Evolutionary conservation across 2,329 filamentous ascomycete genomes (phyloP).

Genomic region (Colletotrichum tabaci): DNA sequence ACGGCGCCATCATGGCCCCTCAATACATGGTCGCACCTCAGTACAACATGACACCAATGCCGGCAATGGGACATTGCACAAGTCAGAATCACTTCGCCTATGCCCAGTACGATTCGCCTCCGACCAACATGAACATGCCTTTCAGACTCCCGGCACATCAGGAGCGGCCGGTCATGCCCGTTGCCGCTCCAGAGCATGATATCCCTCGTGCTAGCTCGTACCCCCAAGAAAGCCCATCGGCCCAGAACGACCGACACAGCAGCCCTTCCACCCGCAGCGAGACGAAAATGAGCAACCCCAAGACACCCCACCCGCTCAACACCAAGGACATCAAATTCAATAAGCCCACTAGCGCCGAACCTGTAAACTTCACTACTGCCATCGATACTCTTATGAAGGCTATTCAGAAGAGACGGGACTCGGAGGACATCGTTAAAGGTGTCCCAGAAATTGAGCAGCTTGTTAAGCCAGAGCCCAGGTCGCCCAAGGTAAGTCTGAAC

Average conservation of each 20-base stretch:
- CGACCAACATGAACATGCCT: slow-evolving; percentile 52
- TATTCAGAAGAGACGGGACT: slow-evolving; percentile 78
- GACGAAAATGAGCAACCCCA: slow-evolving; percentile 32
- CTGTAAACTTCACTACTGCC: slow-evolving; percentile 82
- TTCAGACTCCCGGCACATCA: slow-evolving; percentile 49
- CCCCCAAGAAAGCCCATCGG: slow-evolving; percentile 30
- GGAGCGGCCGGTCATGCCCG: slow-evolving; percentile 47
- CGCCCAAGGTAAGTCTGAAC: slow-evolving; percentile 16
- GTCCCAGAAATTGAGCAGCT: slow-evolving; percentile 40
- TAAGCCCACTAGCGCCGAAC: slow-evolving; percentile 61
- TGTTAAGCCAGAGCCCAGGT: slow-evolving; percentile 36
- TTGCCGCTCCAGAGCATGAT: slow-evolving; percentile 29
- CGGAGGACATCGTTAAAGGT: slow-evolving; percentile 48
- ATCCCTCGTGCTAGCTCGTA: slow-evolving; percentile 38
- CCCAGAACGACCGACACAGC: slow-evolving; percentile 28
- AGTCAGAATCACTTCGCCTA: slow-evolving; percentile 61
- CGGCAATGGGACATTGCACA: slow-evolving; percentile 58
- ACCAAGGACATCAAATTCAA: slow-evolving; percentile 62
- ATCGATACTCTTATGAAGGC: slow-evolving; percentile 91
- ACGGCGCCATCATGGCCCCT: slow-evolving; percentile 60
- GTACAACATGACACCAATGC: slow-evolving; percentile 61
- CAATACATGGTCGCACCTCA: slow-evolving; percentile 63
- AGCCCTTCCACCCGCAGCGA: slow-evolving; percentile 40
- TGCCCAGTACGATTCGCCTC: slow-evolving; percentile 56
- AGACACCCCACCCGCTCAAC: slow-evolving; percentile 43